phyloP scores from a whole-genome alignment of 2,329 filamentous ascomycete genomes.

The Coniochaeta ligniaria region DNA sequence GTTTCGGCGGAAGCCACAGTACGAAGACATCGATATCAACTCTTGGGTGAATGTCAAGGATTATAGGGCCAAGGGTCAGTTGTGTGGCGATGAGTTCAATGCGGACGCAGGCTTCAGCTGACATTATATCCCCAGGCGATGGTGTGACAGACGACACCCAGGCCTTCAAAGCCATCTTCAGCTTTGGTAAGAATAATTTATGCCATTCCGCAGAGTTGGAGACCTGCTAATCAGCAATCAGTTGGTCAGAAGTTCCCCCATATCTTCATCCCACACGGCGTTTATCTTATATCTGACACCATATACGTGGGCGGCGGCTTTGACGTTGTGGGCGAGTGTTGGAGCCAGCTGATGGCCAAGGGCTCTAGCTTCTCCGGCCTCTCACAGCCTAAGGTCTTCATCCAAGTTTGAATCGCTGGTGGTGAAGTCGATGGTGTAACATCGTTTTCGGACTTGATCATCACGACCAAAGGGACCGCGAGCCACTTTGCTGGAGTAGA shows the following conservation, averaged over 20 bases:
- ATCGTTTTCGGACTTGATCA: slow-evolving; percentile 45
- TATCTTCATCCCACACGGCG: slow-evolving; percentile 16
- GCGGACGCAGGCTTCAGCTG: too few relatives aligned
- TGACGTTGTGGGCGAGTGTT: slow-evolving; percentile 62
- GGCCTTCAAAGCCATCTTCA: too few relatives aligned
- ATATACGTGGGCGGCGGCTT: slow-evolving; percentile 50
- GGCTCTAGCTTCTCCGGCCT: slow-evolving; percentile 49
- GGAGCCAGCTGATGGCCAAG: slow-evolving; percentile 47
- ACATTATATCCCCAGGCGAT: too few relatives aligned
- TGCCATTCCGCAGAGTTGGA: too few relatives aligned
- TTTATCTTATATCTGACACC: slow-evolving; percentile 16
- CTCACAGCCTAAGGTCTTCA: slow-evolving; percentile 55
- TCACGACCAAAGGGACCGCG: slow-evolving; percentile 57
- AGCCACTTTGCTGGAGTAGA: slow-evolving; percentile 64
- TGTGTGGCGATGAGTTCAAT: too few relatives aligned
- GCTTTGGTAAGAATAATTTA: too few relatives aligned
- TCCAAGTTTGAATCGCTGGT: slow-evolving; percentile 49
- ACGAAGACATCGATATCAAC: too few relatives aligned
- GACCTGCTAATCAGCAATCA: slow-evolving; percentile 10
- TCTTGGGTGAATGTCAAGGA: too few relatives aligned
- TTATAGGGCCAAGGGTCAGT: too few relatives aligned
- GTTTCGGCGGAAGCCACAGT: too few relatives aligned
- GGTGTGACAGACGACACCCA: too few relatives aligned
- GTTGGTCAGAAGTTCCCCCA: slow-evolving; percentile 6
- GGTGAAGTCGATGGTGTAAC: too few relatives aligned